phyloP scores from a whole-genome alignment of 768 basidiomycete genomes.

The Leucosporidium yakuticum region DNA sequence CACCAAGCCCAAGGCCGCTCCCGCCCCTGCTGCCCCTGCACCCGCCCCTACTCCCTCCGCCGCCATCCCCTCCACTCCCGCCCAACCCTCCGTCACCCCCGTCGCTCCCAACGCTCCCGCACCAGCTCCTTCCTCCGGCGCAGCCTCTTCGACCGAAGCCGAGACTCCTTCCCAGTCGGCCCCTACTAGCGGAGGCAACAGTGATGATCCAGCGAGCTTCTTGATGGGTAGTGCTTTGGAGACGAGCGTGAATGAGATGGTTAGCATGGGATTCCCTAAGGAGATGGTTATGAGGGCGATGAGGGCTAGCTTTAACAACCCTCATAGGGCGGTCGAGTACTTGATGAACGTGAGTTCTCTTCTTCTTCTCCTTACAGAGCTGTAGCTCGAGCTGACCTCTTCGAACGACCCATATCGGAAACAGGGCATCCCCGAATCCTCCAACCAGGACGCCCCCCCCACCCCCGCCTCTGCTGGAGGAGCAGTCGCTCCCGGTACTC shows the following conservation, averaged over 20 bases:
- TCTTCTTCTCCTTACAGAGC: constrained; percentile 11
- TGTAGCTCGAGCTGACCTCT: constrained; percentile 18
- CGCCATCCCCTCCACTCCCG: constrained; percentile 41
- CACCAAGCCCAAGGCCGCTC: constrained; percentile 56
- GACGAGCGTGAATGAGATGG: constrained; percentile 69
- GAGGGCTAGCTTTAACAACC: constrained; percentile 92
- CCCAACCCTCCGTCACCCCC: constrained; percentile 41
- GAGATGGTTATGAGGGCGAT: constrained; percentile 79
- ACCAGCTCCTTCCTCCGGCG: constrained; percentile 39
- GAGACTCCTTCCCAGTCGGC: constrained; percentile 39
- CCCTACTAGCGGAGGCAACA: constrained; percentile 43
- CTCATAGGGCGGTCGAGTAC: constrained; percentile 97
- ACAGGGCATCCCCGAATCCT: constrained; percentile 76
- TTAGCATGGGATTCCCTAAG: constrained; percentile 87
- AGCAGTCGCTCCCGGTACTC: constrained; percentile 25
- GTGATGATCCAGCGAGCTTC: constrained; percentile 55
- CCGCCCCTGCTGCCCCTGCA: constrained; percentile 26
- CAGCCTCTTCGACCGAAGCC: constrained; percentile 32
- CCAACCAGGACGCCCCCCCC: constrained; percentile 46
- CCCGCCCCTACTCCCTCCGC: constrained; percentile 47
- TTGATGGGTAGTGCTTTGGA: constrained; percentile 71
- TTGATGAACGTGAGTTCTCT: constrained; percentile 60
- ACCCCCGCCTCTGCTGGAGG: constrained; percentile 47
- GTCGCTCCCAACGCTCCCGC: constrained; percentile 40
- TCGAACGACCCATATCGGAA: background rate